Evolutionary conservation across 352 stramenopile species (phyloP).

Genomic region (Thalassiosira oceanica): DNA sequence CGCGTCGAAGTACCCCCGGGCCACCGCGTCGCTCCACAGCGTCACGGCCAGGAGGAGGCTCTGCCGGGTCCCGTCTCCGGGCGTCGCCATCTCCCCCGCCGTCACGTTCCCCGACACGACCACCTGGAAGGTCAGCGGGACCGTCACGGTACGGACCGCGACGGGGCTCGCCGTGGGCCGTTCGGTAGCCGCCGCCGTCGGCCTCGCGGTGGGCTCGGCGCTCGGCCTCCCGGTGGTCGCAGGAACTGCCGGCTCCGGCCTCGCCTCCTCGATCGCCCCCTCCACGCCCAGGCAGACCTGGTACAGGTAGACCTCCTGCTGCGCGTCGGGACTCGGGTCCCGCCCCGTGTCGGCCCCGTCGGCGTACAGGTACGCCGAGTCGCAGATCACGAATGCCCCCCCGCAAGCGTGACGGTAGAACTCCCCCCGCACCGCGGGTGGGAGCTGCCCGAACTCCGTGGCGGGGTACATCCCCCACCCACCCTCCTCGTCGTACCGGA

Average conservation of each 20-base stretch:
- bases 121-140: slow-evolving; percentile 9
- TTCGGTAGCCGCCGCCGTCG: neutral
- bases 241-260: slow-evolving; percentile 1
- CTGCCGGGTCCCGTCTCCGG: neutral
- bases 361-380: slow-evolving; percentile 12
- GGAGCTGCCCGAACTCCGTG: slow-evolving; percentile 7
- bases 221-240: neutral
- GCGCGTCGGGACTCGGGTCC: neutral
- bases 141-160: neutral
- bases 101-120: neutral
- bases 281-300: slow-evolving; percentile 17
- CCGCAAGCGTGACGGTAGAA: slow-evolving; percentile 25
- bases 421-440: neutral
- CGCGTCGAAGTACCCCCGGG: no score
- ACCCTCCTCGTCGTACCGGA: slow-evolving; percentile 4
- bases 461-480: slow-evolving; percentile 7
- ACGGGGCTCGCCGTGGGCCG: neutral
- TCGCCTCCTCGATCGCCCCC: slow-evolving; percentile 12
- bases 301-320: slow-evolving; percentile 24
- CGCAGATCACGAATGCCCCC: slow-evolving; percentile 6
- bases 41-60: slow-evolving; percentile 7
- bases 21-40: neutral
- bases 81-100: slow-evolving; percentile 2
- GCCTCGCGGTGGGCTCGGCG: neutral
- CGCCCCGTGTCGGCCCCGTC: slow-evolving; percentile 4